Evolutionary conservation across 2,329 filamentous ascomycete genomes (phyloP), one percentile per base, ranked within the genome.

Genomic region (Thelonectria discophora): DNA sequence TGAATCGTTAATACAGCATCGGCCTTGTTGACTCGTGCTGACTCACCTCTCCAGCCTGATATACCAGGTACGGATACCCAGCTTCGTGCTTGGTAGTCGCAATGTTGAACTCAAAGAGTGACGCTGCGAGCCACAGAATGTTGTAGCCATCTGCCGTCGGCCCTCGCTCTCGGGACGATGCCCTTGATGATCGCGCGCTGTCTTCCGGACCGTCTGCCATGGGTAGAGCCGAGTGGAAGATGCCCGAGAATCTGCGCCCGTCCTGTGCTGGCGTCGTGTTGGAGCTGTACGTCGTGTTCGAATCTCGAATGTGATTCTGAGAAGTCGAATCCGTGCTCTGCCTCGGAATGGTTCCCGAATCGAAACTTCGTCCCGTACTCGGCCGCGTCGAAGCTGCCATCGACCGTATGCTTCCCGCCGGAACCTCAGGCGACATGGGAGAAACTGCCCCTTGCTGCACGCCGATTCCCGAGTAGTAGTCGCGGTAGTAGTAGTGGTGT

Each of bases 41-140:
- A 79, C 85, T 72, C 75, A 90, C 89, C 82, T 99, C 95, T 67
- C 95, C 95, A 55, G 94, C 92, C 68, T 94, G 92, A 78, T 99
- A 99, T 46, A 93, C 95, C 63, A 99, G 82, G 75, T 99, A 99
- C 18, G 94, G 94, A 77, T 97, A 98, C 21, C 95, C 95, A 62
- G 91, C 94, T 79, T 98, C 95, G 60, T 92, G 89, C 70, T 97
- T 92, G 24, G 93, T 91, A 21, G 91, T 92, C 73, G 94, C 92
- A 73, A 98, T 98, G 72, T 97, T 96, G 80, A 98, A 99, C 76
- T 98, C 94, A 74, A 97, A 98, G 32, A 98, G 85, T 70, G 92
- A 97, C 18, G 94, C 95, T 13, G 94, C 95, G 17, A 97, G 84
- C 84, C 97, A 99, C 47, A 98, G 81, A 8, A 97, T 87, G 58